Base-by-base conservation (phyloP, 208 protist genomes). In the Trypanosoma scelopori region DNA sequence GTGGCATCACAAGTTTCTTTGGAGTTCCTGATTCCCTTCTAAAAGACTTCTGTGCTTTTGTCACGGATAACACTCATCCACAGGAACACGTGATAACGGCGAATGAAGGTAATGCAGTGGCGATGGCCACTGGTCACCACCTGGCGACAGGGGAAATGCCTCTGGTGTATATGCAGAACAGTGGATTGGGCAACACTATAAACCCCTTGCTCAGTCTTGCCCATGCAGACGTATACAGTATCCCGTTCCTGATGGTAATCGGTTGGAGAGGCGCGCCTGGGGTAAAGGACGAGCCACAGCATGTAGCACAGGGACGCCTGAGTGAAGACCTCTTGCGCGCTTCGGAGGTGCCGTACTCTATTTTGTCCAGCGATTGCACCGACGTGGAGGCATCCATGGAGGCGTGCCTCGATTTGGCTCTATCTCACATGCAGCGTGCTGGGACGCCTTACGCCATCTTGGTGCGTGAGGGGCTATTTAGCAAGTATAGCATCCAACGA, bases 21-120 rank as follows among this genome's bases (percentile, higher is more conserved):
- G 91, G 91, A n/a, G 84, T 92, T 25, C 93, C 93, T 28, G 89
- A 97, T 67, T 91, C 76, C 23, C 60, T 93, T 27, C 68, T 97
- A 9, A 85, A 89, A 61, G 67, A 87, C 56, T 78, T 96, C 56
- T 90, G 82, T 39, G 79, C 89, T 5, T 96, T 94, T 71, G 84
- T 94, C 5, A 74, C 73, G 0, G 78, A 87, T 51, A 66, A 87
- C 60, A 78, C 73, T 4, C 64, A 72, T 41, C 69, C 65, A 9
- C 55, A 57, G 11, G 71, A 95, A 63, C 87, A 93, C 59, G 68
- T 94, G 7, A 80, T 90, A 25, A 81, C 89, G 11, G 81, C 93
- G 18, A 96, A 88, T 74, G 84, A 92, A 56, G 91, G 90, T 20
- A 91, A 87, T 62, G 88, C 84, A 22, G 73, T 96, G 42, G 83